Conservation (phyloP, 2,329 filamentous ascomycete genomes). For the Tolypocladium nubicola region DNA sequence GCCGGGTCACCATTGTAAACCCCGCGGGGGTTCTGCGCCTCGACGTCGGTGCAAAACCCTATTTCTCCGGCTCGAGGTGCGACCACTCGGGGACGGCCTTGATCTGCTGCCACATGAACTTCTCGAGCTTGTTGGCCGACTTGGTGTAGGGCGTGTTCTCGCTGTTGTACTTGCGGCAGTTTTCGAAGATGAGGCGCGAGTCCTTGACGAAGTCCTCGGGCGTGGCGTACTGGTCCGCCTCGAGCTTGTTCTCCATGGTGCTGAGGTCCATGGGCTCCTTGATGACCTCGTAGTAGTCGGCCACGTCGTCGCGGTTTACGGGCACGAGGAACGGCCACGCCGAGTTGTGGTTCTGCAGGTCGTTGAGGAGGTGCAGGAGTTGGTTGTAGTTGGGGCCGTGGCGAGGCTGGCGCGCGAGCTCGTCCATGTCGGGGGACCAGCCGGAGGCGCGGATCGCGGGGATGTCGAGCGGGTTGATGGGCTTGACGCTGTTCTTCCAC, state of each 20-base stretch:
- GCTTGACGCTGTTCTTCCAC: constrained; percentile 65
- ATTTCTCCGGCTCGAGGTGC: constrained; percentile 41
- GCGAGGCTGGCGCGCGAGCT: constrained; percentile 84
- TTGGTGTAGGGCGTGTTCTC: constrained; percentile 93
- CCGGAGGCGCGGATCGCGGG: constrained; percentile 83
- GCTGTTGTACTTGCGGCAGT: constrained; percentile 93
- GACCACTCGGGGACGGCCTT: constrained; percentile 91
- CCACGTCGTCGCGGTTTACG: constrained; percentile 89
- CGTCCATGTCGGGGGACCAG: constrained; percentile 97
- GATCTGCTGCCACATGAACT: constrained; percentile 92
- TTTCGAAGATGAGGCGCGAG: constrained; percentile 81
- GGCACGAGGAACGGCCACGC: constrained; percentile 93
- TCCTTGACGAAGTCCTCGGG: constrained; percentile 91
- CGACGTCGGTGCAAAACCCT: constrained; percentile 11
- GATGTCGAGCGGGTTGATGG: constrained; percentile 79
- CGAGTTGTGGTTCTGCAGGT: constrained; percentile 85
- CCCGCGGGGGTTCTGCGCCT: not conserved
- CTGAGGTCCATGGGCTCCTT: constrained; percentile 93
- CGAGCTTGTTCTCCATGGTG: constrained; percentile 93
- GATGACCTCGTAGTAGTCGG: constrained; percentile 99
- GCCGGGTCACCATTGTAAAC: not conserved
- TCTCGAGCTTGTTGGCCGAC: constrained; percentile 83
- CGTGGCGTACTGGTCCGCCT: constrained; percentile 81
- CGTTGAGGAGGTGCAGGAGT: constrained; percentile 82
- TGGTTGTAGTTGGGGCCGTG: constrained; percentile 96